Evolutionary conservation across 2,329 filamentous ascomycete genomes (phyloP).

Genomic region (Microdochium trichocladiopsis): DNA sequence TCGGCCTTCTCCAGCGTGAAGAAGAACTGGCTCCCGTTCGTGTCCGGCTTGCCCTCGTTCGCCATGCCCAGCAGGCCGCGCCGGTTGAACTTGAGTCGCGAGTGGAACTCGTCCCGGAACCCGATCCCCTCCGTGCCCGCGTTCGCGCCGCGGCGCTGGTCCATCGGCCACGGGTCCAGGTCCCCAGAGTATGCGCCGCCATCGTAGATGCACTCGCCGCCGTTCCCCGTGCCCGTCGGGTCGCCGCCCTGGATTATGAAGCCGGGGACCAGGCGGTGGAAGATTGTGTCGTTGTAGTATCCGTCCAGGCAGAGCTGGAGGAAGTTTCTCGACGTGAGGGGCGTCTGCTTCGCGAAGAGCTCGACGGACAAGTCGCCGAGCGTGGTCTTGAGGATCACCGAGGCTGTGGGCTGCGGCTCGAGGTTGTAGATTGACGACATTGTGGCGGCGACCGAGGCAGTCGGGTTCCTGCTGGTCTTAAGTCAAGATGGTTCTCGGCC

Average conservation of each 20-base stretch:
- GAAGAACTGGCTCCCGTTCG: constrained; percentile 96
- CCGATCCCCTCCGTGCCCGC: constrained; percentile 51
- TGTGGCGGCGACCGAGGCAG: constrained; percentile 2
- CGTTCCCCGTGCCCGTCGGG: constrained; percentile 84
- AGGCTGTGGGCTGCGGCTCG: constrained; percentile 89
- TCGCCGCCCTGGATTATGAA: constrained; percentile 96
- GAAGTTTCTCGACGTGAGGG: constrained; percentile 89
- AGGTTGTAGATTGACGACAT: constrained; percentile 94
- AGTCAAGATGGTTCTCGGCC: too few relatives aligned
- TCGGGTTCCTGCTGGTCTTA: background rate
- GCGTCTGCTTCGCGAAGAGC: constrained; percentile 91
- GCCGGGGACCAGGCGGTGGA: constrained; percentile 85
- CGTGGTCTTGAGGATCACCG: constrained; percentile 84
- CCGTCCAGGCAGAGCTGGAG: constrained; percentile 90
- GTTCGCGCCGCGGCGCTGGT: constrained; percentile 55
- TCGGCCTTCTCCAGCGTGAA: constrained; percentile 80
- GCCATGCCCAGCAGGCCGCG: constrained; percentile 93
- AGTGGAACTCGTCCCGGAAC: constrained; percentile 84
- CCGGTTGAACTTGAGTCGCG: constrained; percentile 85
- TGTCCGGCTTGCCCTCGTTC: constrained; percentile 69
- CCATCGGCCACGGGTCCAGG: constrained; percentile 66
- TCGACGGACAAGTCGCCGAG: constrained; percentile 84
- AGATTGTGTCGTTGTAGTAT: constrained; percentile 90
- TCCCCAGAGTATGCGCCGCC: constrained; percentile 68
- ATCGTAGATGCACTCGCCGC: constrained; percentile 88